A percentile compares a stretch with the other conserved stretches of the same genome.
Conservation (phyloP, 106 monocot genomes). For the Acorus calamus region DNA sequence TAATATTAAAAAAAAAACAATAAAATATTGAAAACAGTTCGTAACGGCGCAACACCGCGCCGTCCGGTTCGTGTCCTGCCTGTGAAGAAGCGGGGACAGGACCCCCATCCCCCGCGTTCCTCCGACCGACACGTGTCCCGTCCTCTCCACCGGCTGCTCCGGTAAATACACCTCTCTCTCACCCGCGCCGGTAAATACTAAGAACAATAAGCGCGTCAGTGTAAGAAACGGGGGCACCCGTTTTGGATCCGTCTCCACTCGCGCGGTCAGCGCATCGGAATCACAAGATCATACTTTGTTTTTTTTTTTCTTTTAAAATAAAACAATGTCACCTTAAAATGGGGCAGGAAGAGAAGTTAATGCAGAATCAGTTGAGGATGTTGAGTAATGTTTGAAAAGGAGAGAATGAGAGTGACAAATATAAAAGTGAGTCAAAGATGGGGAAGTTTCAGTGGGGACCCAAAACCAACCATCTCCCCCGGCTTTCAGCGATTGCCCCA, state of each 20-base stretch:
- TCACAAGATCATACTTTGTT: slow-evolving; percentile 19
- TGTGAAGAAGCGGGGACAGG: no score
- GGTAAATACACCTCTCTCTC: no score
- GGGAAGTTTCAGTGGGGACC: no score
- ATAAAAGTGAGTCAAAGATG: no score
- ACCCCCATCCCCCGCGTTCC: no score
- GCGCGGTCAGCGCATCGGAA: slow-evolving; percentile 71
- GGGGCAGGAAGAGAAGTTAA: slow-evolving; percentile 21
- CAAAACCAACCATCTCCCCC: no score
- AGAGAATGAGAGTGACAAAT: background rate
- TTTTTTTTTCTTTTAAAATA: slow-evolving; percentile 2
- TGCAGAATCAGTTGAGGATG: background rate
- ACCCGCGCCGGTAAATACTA: no score
- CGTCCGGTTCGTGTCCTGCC: slow-evolving; percentile 34
- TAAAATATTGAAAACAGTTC: background rate
- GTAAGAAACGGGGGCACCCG: slow-evolving; percentile 17
- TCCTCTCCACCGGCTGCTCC: no score
- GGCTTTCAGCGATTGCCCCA: no score
- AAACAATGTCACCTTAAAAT: slow-evolving; percentile 41
- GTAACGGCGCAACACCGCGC: slow-evolving; percentile 41
- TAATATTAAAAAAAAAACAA: no score
- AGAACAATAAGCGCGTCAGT: background rate
- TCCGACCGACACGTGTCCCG: no score
- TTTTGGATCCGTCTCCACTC: slow-evolving; percentile 28
- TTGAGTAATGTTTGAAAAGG: background rate